A percentile compares a stretch with the other conserved stretches of the same genome.
These are phyloP conservation scores for Fusarium lyarnte DNA, from an alignment of 2,329 filamentous ascomycete genomes.

Conservation along the genomic window DNA sequence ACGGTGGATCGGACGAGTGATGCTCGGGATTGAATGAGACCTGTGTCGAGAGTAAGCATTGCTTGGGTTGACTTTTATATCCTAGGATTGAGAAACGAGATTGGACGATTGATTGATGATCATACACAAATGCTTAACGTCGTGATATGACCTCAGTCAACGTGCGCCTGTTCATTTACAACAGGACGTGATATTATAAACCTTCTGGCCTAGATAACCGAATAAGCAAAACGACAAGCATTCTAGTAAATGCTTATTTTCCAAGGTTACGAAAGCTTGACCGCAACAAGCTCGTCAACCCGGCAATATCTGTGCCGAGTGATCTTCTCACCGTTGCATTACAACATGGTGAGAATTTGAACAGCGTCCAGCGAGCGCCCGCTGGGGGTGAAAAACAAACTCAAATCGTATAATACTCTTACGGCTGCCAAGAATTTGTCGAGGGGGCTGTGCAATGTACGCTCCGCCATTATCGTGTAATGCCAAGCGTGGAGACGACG, in stretches of 20 bases:
- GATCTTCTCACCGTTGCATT: slow-evolving; percentile 10
- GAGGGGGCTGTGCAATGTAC: slow-evolving; percentile 26
- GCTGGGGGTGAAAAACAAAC: not conserved
- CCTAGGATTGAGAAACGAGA: not conserved
- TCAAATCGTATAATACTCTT: not conserved
- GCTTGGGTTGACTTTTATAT: not conserved
- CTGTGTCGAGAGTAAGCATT: not conserved
- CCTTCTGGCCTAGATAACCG: not conserved
- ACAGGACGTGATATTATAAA: not conserved
- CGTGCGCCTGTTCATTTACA: not conserved
- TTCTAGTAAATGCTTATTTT: slow-evolving; percentile 12
- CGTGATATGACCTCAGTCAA: not conserved
- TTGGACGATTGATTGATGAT: not conserved
- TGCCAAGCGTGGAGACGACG: slow-evolving; percentile 31
- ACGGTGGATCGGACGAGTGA: not conserved
- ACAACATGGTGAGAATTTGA: slow-evolving; percentile 10
- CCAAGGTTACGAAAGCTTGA: slow-evolving; percentile 23
- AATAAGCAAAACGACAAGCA: slow-evolving; percentile 16
- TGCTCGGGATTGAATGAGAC: not conserved
- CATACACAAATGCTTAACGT: not conserved
- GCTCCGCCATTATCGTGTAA: slow-evolving; percentile 22
- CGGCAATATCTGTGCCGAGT: slow-evolving; percentile 7
- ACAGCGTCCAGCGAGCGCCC: not conserved
- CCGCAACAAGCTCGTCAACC: slow-evolving; percentile 7
- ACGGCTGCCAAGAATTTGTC: slow-evolving; percentile 12